Evolutionary conservation across 768 basidiomycete species (phyloP).

Genomic region (Lentinula sp.): DNA sequence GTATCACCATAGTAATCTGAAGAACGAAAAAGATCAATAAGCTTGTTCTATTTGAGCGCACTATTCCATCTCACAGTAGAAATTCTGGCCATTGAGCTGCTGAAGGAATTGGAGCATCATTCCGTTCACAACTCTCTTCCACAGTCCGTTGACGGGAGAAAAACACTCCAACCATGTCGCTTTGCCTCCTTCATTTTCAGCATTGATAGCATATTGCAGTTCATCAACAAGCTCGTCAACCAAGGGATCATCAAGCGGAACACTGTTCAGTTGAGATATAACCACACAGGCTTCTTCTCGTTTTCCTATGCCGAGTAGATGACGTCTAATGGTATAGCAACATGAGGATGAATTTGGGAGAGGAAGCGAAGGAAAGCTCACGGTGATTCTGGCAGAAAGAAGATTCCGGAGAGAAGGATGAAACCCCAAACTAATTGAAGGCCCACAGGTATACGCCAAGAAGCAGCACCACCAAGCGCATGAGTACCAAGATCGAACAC

Average conservation of each 20-base stretch:
- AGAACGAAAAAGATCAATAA: neutral
- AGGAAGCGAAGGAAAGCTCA: slow-evolving; percentile 23
- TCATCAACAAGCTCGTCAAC: slow-evolving; percentile 60
- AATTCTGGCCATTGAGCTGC: slow-evolving; percentile 77
- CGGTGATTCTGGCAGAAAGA: slow-evolving; percentile 79
- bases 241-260: slow-evolving; percentile 50
- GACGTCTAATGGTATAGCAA: slow-evolving; percentile 38
- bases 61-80: slow-evolving; percentile 51
- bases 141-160: slow-evolving; percentile 57
- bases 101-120: slow-evolving; percentile 83
- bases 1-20: slow-evolving; percentile 75
- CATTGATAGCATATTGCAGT: slow-evolving; percentile 55
- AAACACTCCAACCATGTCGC: slow-evolving; percentile 79
- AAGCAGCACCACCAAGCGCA: slow-evolving; percentile 45
- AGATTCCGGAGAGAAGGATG: slow-evolving; percentile 59
- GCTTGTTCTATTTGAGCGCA: neutral
- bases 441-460: slow-evolving; percentile 73
- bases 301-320: slow-evolving; percentile 55
- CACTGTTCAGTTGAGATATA: slow-evolving; percentile 61
- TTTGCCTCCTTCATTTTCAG: slow-evolving; percentile 77
- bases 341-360: neutral
- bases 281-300: slow-evolving; percentile 51
- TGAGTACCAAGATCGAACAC: slow-evolving; percentile 67
- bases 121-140: slow-evolving; percentile 73
- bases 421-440: slow-evolving; percentile 68